Evolutionary conservation across 2,329 filamentous ascomycete genomes (phyloP).

Genomic region (Talaromyces sp.): DNA sequence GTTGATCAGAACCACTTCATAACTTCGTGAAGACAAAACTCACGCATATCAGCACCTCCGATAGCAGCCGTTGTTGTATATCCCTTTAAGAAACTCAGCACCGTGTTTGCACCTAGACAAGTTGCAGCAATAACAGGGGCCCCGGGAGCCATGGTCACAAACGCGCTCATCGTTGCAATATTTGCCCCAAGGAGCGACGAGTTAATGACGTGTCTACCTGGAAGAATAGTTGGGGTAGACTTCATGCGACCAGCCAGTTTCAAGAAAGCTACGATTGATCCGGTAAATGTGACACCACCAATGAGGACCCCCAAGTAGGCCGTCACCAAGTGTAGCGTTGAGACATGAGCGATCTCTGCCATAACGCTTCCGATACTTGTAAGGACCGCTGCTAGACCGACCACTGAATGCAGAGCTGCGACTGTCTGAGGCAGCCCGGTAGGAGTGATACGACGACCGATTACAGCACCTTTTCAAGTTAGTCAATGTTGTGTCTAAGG

Average conservation of each 20-base stretch:
- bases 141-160: constrained; percentile 76
- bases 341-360: constrained; percentile 65
- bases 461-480: constrained; percentile 56
- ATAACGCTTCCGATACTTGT: constrained; percentile 87
- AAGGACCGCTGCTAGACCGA: constrained; percentile 81
- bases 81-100: constrained; percentile 78
- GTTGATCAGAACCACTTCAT: constrained; percentile 19
- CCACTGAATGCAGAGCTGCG: constrained; percentile 83
- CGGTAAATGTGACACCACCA: constrained; percentile 84
- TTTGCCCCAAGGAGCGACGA: constrained; percentile 71
- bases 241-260: constrained; percentile 82
- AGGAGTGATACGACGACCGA: constrained; percentile 82
- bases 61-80: constrained; percentile 86
- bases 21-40: constrained; percentile 16
- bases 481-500: neutral
- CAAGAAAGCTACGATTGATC: constrained; percentile 82
- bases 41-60: constrained; percentile 87
- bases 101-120: constrained; percentile 71
- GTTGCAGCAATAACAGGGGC: constrained; percentile 74
- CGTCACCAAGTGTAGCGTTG: constrained; percentile 78
- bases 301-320: constrained; percentile 85
- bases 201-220: constrained; percentile 74
- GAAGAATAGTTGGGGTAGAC: constrained; percentile 69
- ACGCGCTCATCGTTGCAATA: constrained; percentile 77
- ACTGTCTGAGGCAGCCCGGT: constrained; percentile 87